phyloP scores from a whole-genome alignment of 2,329 filamentous ascomycete genomes.

The Colletotrichum tofieldiae region DNA sequence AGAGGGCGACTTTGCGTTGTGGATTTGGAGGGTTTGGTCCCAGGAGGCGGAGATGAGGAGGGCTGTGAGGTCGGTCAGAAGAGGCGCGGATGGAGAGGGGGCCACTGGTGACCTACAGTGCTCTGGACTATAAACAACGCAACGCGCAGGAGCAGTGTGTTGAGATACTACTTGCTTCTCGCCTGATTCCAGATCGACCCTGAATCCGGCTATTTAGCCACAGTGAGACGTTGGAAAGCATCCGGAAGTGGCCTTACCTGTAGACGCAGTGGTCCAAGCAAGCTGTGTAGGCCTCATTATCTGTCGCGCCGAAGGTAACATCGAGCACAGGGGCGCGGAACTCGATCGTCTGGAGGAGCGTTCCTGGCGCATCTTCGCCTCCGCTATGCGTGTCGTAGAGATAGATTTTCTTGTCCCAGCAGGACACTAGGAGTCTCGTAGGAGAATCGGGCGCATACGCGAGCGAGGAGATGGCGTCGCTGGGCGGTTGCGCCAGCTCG shows the following conservation, averaged over 20 bases:
- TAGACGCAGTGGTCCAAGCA: slow-evolving; percentile 91
- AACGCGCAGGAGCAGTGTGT: slow-evolving; percentile 85
- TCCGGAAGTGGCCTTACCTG: slow-evolving; percentile 64
- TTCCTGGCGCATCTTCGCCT: slow-evolving; percentile 71
- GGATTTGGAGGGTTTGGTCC: slow-evolving; percentile 92
- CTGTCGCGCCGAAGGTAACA: slow-evolving; percentile 88
- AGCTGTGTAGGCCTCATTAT: slow-evolving; percentile 87
- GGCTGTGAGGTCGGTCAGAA: slow-evolving; percentile 56
- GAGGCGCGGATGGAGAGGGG: neutral
- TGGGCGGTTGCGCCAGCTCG: slow-evolving; percentile 85
- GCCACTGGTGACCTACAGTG: slow-evolving; percentile 68
- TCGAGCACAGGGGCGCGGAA: slow-evolving; percentile 90
- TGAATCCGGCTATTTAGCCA: slow-evolving; percentile 44
- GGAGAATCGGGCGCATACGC: slow-evolving; percentile 86
- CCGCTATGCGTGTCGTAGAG: slow-evolving; percentile 81
- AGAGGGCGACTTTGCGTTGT: slow-evolving; percentile 72
- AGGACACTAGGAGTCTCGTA: slow-evolving; percentile 87
- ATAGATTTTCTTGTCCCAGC: slow-evolving; percentile 95
- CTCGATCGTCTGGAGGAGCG: slow-evolving; percentile 81
- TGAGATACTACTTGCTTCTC: slow-evolving; percentile 83
- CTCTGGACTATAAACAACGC: slow-evolving; percentile 84
- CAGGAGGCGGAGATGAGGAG: slow-evolving; percentile 92
- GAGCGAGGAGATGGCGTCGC: slow-evolving; percentile 89
- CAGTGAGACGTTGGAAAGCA: neutral
- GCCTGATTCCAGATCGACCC: slow-evolving; percentile 79